Evolutionary conservation across 2,329 filamentous ascomycete species (phyloP).

Genomic region (Aureobasidium uvarum): DNA sequence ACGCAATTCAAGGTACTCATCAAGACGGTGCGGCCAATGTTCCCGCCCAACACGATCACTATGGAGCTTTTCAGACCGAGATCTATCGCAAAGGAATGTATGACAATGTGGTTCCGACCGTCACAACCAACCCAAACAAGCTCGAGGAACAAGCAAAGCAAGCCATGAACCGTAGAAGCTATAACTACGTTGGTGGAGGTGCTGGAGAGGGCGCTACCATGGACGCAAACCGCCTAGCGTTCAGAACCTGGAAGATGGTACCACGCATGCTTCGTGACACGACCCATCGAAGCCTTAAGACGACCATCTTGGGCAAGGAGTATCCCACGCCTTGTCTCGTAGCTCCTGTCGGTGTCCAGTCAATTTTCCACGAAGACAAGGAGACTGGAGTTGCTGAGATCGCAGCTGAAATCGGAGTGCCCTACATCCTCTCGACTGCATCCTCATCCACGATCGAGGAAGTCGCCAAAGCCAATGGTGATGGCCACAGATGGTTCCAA

Average conservation of each 20-base stretch:
- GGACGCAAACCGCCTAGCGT: slow-evolving; percentile 34
- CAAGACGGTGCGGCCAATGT: neutral
- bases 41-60: slow-evolving; percentile 31
- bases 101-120: slow-evolving; percentile 48
- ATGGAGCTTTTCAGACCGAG: slow-evolving; percentile 48
- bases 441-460: slow-evolving; percentile 64
- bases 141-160: slow-evolving; percentile 57
- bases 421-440: slow-evolving; percentile 67
- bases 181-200: slow-evolving; percentile 41
- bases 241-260: slow-evolving; percentile 30
- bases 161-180: slow-evolving; percentile 50
- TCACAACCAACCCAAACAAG: slow-evolving; percentile 60
- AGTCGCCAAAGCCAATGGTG: slow-evolving; percentile 57
- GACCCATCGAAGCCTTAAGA: slow-evolving; percentile 27
- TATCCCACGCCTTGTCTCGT: slow-evolving; percentile 54
- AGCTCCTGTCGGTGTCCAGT: slow-evolving; percentile 68
- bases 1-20: slow-evolving; percentile 26
- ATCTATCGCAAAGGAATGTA: slow-evolving; percentile 57
- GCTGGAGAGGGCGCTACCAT: slow-evolving; percentile 38
- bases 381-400: slow-evolving; percentile 64
- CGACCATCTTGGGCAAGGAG: slow-evolving; percentile 31
- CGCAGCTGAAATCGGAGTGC: slow-evolving; percentile 59
- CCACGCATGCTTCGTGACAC: slow-evolving; percentile 28
- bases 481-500: slow-evolving; percentile 63
- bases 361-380: slow-evolving; percentile 63